Percentiles rank a stretch among this genome's conserved stretches.
These are phyloP conservation scores for Starmerella geochares DNA, from an alignment of 805 yeast species.

Conservation along the genomic window DNA sequence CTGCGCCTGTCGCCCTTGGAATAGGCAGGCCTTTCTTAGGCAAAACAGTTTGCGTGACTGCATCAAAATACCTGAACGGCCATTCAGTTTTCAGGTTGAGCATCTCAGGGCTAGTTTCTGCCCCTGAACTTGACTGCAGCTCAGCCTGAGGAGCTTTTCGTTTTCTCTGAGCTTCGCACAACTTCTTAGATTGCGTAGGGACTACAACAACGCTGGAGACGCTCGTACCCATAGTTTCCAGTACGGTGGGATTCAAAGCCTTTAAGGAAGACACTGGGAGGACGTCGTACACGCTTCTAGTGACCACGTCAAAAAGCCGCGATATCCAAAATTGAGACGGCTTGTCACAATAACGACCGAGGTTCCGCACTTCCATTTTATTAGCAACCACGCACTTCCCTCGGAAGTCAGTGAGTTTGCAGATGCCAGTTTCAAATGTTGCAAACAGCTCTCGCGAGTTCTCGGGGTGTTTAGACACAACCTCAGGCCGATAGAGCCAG, in stretches of 20 bases:
- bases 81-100: slow-evolving; percentile 32
- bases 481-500: slow-evolving; percentile 87
- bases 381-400: slow-evolving; percentile 68
- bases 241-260: neutral
- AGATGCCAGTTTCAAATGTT: slow-evolving; percentile 74
- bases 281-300: slow-evolving; percentile 71
- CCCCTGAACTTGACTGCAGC: neutral
- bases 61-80: slow-evolving; percentile 69
- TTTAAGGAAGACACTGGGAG: slow-evolving; percentile 34
- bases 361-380: slow-evolving; percentile 50
- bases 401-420: slow-evolving; percentile 64
- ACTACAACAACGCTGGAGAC: slow-evolving; percentile 77
- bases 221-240: slow-evolving; percentile 30
- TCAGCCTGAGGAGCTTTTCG: neutral
- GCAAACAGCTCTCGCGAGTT: slow-evolving; percentile 74
- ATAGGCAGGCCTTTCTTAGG: slow-evolving; percentile 69
- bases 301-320: slow-evolving; percentile 74
- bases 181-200: neutral
- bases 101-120: neutral
- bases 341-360: slow-evolving; percentile 43
- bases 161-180: neutral
- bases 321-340: slow-evolving; percentile 79
- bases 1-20: neutral
- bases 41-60: slow-evolving; percentile 43
- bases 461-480: slow-evolving; percentile 52